Evolutionary conservation across 1,284 basidiomycete species (phyloP).

Genomic region (Coniferiporia weirii): DNA sequence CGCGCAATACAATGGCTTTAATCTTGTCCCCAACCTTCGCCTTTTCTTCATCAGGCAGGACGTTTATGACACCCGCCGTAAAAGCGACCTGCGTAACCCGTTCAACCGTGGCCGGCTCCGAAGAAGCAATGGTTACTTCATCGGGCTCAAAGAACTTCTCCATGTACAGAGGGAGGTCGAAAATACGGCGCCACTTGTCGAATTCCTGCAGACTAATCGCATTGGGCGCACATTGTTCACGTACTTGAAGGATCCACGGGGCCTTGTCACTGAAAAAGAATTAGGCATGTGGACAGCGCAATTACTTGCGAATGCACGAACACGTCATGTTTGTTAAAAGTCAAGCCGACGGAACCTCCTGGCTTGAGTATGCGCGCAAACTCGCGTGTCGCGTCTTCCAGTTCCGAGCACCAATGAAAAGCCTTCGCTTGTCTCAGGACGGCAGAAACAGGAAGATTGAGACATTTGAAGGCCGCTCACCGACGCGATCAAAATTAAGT

Average conservation of each 20-base stretch:
- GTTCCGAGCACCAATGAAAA: conserved; percentile 79
- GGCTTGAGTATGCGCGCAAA: conserved; percentile 69
- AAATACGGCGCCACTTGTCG: not conserved
- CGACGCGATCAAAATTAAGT: conserved; percentile 73
- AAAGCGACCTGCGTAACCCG: not conserved
- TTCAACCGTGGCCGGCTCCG: not conserved
- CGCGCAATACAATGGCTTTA: not conserved
- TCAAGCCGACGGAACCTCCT: conserved; percentile 52
- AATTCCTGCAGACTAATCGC: not conserved
- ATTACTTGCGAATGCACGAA: not conserved
- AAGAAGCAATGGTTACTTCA: not conserved
- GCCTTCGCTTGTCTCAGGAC: conserved; percentile 39
- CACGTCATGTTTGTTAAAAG: conserved; percentile 51
- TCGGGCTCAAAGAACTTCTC: not conserved
- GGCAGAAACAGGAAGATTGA: not conserved
- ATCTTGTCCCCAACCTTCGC: not conserved
- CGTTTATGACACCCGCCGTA: not conserved
- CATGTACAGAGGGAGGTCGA: not conserved
- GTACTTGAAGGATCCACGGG: not conserved
- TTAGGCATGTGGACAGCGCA: not conserved
- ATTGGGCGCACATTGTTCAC: not conserved
- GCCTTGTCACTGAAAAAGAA: not conserved
- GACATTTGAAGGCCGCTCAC: conserved; percentile 31
- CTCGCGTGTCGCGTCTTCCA: conserved; percentile 55
- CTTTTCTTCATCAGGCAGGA: not conserved